Evolutionary conservation across 768 basidiomycete species (phyloP).

Genomic region (Pulveroboletus sp.): DNA sequence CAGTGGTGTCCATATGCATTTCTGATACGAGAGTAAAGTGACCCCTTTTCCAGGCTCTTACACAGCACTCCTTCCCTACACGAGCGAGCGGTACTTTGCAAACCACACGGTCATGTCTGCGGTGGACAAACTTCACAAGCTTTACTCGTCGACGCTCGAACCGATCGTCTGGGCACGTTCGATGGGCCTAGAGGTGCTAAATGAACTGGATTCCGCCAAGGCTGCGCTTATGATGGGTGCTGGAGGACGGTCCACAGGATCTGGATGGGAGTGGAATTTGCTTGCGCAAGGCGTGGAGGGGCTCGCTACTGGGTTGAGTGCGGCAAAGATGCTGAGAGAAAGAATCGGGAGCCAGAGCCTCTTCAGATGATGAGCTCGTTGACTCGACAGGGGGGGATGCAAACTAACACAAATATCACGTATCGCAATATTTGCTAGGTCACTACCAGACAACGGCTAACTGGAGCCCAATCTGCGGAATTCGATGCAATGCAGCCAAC

Average conservation of each 20-base stretch:
- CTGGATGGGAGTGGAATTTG: conserved; percentile 30
- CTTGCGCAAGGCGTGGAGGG: conserved; percentile 44
- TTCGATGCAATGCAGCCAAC: conserved; percentile 54
- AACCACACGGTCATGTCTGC: conserved; percentile 85
- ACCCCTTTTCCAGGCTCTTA: conserved; percentile 50
- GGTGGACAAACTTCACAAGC: conserved; percentile 85
- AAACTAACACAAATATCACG: conserved; percentile 24
- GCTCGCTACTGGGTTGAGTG: conserved; percentile 32
- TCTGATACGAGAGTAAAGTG: neutral
- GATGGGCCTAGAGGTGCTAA: conserved; percentile 83
- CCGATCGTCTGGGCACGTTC: conserved; percentile 85
- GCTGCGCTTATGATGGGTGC: conserved; percentile 78
- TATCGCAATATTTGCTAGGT: neutral
- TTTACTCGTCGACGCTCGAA: conserved; percentile 65
- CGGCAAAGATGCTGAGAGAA: conserved; percentile 27
- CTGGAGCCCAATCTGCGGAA: neutral
- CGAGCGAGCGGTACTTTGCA: conserved; percentile 73
- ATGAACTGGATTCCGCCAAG: conserved; percentile 83
- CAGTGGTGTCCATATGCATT: conserved; percentile 16
- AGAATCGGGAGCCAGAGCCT: conserved; percentile 11
- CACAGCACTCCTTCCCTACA: conserved; percentile 71
- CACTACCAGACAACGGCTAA: neutral
- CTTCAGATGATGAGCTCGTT: neutral
- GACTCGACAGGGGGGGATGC: neutral
- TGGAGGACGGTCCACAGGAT: conserved; percentile 40